These are phyloP conservation scores for Trypanosoma rangeli DNA, from an alignment of 208 protist genomes.

Conservation along the genomic window DNA sequence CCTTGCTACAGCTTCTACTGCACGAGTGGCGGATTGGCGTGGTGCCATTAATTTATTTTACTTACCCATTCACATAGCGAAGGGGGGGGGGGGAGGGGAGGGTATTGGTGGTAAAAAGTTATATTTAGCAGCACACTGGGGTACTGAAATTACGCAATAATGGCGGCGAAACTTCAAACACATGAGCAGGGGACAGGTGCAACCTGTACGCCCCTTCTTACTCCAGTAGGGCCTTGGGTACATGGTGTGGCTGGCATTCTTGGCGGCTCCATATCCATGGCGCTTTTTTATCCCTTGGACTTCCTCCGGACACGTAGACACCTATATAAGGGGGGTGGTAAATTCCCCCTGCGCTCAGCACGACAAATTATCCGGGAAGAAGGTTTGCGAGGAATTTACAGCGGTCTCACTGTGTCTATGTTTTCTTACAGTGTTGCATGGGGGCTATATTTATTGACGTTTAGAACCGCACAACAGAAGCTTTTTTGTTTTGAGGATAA, in stretches of 20 bases:
- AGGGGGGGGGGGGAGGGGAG: not conserved
- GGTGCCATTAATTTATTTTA: too few species aligned
- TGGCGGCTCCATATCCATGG: slow-evolving; percentile 62
- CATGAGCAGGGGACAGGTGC: slow-evolving; percentile 21
- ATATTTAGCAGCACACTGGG: too few species aligned
- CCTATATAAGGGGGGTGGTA: slow-evolving; percentile 48
- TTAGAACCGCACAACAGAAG: slow-evolving; percentile 54
- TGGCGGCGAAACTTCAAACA: not conserved
- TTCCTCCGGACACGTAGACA: slow-evolving; percentile 85
- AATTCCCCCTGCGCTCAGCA: slow-evolving; percentile 43
- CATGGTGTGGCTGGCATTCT: slow-evolving; percentile 71
- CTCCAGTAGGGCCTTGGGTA: slow-evolving; percentile 44
- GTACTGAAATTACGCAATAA: not conserved
- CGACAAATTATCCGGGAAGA: slow-evolving; percentile 59
- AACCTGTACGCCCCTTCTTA: not conserved
- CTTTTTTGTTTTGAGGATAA: slow-evolving; percentile 22
- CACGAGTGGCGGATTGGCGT: too few species aligned
- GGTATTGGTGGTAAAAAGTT: too few species aligned
- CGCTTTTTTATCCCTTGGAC: slow-evolving; percentile 85
- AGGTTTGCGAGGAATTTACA: slow-evolving; percentile 75
- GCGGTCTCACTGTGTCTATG: slow-evolving; percentile 68
- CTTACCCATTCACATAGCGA: not conserved
- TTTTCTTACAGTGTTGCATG: slow-evolving; percentile 73
- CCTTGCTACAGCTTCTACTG: too few species aligned
- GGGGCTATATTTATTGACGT: slow-evolving; percentile 77